Conservation (phyloP, 1,284 basidiomycete genomes). For the Bothia castanella region DNA sequence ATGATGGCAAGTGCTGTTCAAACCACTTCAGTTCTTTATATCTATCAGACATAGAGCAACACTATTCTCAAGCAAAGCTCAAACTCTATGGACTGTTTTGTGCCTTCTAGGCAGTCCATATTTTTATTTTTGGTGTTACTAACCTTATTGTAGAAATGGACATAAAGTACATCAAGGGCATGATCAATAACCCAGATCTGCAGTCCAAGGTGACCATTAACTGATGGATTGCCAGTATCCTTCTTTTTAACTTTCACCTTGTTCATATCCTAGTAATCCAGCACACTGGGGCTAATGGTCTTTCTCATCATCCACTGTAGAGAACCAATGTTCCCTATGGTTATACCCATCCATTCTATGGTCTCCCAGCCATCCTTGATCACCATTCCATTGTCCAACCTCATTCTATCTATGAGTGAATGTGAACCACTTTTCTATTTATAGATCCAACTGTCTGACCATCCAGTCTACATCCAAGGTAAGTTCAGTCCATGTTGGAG, state of each 20-base stretch:
- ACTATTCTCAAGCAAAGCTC: neutral
- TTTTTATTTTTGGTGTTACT: constrained; percentile 8
- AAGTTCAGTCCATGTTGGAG: too few relatives aligned
- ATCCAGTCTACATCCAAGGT: too few relatives aligned
- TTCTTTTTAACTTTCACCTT: constrained; percentile 33
- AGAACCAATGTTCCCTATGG: too few relatives aligned
- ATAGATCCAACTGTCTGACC: too few relatives aligned
- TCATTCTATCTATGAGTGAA: too few relatives aligned
- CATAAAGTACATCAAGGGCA: too few relatives aligned
- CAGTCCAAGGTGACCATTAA: constrained; percentile 37
- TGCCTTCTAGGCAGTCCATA: neutral
- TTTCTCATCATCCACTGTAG: neutral
- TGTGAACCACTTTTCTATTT: too few relatives aligned
- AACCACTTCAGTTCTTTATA: neutral
- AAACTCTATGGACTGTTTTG: neutral
- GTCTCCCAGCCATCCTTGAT: too few relatives aligned
- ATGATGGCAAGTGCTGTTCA: neutral
- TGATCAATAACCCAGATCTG: too few relatives aligned
- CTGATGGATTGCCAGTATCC: constrained; percentile 39
- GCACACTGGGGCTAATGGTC: constrained; percentile 31
- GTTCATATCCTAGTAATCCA: constrained; percentile 8
- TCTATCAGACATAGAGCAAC: neutral
- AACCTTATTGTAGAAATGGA: too few relatives aligned
- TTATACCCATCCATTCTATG: too few relatives aligned
- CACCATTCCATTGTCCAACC: too few relatives aligned